Conservation (phyloP, 1,284 basidiomycete genomes). For the Austroboletus niveus region DNA sequence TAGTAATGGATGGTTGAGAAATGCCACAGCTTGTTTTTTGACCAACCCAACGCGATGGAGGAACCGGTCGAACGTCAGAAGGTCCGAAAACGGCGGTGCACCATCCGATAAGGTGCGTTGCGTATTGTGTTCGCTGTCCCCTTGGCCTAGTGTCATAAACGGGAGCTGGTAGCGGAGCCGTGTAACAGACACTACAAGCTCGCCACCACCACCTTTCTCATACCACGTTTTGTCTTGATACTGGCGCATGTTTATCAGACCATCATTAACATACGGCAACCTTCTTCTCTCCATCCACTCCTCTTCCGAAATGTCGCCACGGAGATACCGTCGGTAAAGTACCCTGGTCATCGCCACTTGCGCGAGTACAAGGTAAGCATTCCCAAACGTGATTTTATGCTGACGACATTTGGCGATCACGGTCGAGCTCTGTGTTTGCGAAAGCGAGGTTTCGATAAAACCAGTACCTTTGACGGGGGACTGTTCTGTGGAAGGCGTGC, state of each 20-base stretch:
- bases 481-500: slow-evolving; percentile 32
- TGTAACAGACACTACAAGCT: slow-evolving; percentile 44
- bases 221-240: slow-evolving; percentile 9
- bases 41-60: slow-evolving; percentile 41
- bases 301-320: too few species aligned
- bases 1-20: slow-evolving; percentile 48
- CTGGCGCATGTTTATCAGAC: too few species aligned
- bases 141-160: slow-evolving; percentile 48
- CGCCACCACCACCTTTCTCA: slow-evolving; percentile 42
- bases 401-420: slow-evolving; percentile 22
- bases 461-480: slow-evolving; percentile 38
- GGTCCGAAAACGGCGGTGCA: slow-evolving; percentile 8
- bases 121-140: background rate
- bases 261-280: too few species aligned
- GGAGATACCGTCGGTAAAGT: too few species aligned
- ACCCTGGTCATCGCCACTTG: too few species aligned
- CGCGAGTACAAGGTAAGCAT: too few species aligned
- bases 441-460: slow-evolving; percentile 22
- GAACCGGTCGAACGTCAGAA: slow-evolving; percentile 49
- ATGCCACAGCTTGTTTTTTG: slow-evolving; percentile 36
- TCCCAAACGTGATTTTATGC: too few species aligned
- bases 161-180: slow-evolving; percentile 45
- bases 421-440: slow-evolving; percentile 24
- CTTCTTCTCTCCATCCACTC: too few species aligned
- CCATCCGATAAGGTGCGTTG: background rate